phyloP scores from a whole-genome alignment of 2,329 filamentous ascomycete genomes.

The Claviceps capensis region DNA sequence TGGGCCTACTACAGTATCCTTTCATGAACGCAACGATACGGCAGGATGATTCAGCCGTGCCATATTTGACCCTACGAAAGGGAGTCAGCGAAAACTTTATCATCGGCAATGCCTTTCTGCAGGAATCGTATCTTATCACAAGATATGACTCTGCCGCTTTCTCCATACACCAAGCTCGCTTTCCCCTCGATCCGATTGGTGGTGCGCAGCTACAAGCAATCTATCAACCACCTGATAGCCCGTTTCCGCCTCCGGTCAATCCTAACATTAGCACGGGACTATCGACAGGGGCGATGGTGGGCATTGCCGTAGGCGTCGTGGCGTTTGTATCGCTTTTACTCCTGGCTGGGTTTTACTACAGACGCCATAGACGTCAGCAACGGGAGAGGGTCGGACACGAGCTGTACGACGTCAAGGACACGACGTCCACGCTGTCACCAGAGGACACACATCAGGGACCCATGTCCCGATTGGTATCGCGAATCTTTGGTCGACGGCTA shows the following conservation, averaged over 20 bases:
- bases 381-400: conserved; percentile 12
- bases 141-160: conserved; percentile 40
- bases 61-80: conserved; percentile 54
- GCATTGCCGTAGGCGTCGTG: conserved; percentile 31
- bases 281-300: conserved; percentile 27
- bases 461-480: conserved; percentile 23
- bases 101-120: conserved; percentile 55
- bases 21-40: conserved; percentile 29
- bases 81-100: conserved; percentile 39
- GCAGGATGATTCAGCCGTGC: conserved; percentile 30
- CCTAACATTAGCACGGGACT: conserved; percentile 15
- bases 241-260: conserved; percentile 28
- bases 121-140: conserved; percentile 50
- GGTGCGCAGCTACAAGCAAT: conserved; percentile 30
- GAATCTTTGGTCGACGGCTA: conserved; percentile 24
- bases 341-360: conserved; percentile 20
- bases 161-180: conserved; percentile 40
- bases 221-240: conserved; percentile 28
- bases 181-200: conserved; percentile 28
- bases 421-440: conserved; percentile 18
- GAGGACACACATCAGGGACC: conserved; percentile 13
- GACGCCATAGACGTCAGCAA: conserved; percentile 21
- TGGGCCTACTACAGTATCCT: conserved; percentile 35
- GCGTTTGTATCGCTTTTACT: conserved; percentile 16
- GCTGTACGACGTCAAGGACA: conserved; percentile 23